These are phyloP conservation scores for Meyerozyma sp. DNA, from an alignment of 1,139 yeast species.

Conservation along the genomic window DNA sequence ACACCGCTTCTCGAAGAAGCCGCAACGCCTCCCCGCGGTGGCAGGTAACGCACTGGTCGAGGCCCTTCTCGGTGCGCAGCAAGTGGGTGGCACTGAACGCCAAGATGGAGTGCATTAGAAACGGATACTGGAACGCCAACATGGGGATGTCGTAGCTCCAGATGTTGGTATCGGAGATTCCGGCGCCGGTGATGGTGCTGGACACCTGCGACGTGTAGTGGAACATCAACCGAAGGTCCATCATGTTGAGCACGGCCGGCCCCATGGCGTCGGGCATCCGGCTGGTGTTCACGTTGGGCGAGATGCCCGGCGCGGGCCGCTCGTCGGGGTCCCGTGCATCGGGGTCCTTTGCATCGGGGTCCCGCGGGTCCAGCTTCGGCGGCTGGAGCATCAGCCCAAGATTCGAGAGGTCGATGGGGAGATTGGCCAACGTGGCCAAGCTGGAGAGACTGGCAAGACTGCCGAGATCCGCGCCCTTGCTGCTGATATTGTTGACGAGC, in stretches of 20 bases:
- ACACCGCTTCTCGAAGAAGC: slow-evolving; percentile 75
- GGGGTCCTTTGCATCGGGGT: too few relatives aligned
- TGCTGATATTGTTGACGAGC: slow-evolving; percentile 38
- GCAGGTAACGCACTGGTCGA: slow-evolving; percentile 78
- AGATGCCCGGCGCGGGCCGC: slow-evolving; percentile 17
- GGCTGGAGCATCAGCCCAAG: slow-evolving; percentile 26
- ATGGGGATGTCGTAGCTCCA: slow-evolving; percentile 88
- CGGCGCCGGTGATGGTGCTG: slow-evolving; percentile 84
- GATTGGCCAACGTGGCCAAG: slow-evolving; percentile 40
- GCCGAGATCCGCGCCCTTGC: slow-evolving; percentile 32
- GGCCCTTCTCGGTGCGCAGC: slow-evolving; percentile 67
- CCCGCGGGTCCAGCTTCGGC: slow-evolving; percentile 3
- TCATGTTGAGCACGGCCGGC: slow-evolving; percentile 48
- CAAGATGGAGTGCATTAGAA: slow-evolving; percentile 83
- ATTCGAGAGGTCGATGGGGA: slow-evolving; percentile 38
- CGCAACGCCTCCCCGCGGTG: slow-evolving; percentile 86
- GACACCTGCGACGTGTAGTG: slow-evolving; percentile 85
- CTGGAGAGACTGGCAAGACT: slow-evolving; percentile 37
- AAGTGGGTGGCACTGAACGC: slow-evolving; percentile 92
- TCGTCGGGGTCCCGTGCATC: too few relatives aligned
- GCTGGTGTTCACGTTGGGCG: slow-evolving; percentile 21
- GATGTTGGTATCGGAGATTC: slow-evolving; percentile 78
- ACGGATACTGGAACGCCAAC: slow-evolving; percentile 83
- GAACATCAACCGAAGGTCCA: slow-evolving; percentile 76
- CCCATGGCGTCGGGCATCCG: slow-evolving; percentile 8